Evolutionary conservation across 805 yeast genomes (phyloP).

Genomic region (Yarrowia yakushimensis): DNA sequence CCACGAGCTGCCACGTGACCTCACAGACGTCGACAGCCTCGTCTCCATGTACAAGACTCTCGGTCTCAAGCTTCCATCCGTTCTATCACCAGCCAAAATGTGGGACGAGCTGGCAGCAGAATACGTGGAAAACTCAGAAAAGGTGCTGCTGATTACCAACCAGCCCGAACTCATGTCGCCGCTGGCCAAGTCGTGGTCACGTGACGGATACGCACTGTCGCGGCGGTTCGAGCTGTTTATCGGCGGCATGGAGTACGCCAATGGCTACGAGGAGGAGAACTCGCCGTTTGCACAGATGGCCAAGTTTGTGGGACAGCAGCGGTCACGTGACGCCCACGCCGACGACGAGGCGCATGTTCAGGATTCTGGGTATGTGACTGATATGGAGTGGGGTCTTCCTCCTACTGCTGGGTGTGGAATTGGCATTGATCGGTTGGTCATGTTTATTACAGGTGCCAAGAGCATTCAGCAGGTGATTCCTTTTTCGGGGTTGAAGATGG

Average conservation of each 20-base stretch:
- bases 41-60: constrained; percentile 42
- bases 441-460: constrained; percentile 62
- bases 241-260: constrained; percentile 73
- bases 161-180: constrained; percentile 89
- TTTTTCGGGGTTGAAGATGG: constrained; percentile 32
- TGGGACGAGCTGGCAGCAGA: constrained; percentile 60
- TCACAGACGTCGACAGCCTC: constrained; percentile 43
- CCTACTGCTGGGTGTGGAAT: constrained; percentile 99
- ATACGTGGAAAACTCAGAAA: constrained; percentile 50
- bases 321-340: constrained; percentile 44
- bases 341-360: constrained; percentile 67
- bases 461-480: constrained; percentile 48
- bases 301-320: constrained; percentile 35
- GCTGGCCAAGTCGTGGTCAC: constrained; percentile 62
- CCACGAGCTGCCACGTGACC: constrained; percentile 44
- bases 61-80: constrained; percentile 38
- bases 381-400: constrained; percentile 91
- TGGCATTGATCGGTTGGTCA: constrained; percentile 83
- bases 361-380: constrained; percentile 65
- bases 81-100: constrained; percentile 43
- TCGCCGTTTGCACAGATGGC: constrained; percentile 66
- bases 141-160: constrained; percentile 57
- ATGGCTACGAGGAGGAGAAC: constrained; percentile 96
- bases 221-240: constrained; percentile 79
- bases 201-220: constrained; percentile 40